Conservation (phyloP, 1,139 yeast genomes). For the Blastobotrys indianensis region DNA sequence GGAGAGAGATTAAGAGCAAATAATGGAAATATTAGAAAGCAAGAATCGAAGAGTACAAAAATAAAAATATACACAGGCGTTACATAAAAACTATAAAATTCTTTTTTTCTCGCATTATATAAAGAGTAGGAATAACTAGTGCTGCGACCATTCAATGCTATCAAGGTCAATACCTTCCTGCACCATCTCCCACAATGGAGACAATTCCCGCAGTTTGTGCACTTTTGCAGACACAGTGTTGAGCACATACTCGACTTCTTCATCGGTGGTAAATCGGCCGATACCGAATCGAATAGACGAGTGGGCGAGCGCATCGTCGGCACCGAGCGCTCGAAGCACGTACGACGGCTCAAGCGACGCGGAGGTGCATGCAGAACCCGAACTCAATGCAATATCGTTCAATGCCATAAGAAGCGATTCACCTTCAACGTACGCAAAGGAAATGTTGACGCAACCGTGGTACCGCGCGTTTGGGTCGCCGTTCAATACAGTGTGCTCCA, state of each 20-base stretch:
- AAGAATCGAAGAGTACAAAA: neutral
- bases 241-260: conserved; percentile 88
- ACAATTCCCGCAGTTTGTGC: conserved; percentile 81
- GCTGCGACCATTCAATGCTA: conserved; percentile 97
- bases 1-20: too few relatives aligned
- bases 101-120: neutral
- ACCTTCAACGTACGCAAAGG: conserved; percentile 97
- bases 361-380: conserved; percentile 99
- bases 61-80: neutral
- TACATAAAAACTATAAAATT: neutral
- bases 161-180: conserved; percentile 95
- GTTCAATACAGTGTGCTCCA: conserved; percentile 84
- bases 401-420: conserved; percentile 96
- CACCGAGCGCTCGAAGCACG: conserved; percentile 93
- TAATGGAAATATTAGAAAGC: neutral
- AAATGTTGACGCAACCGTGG: conserved; percentile 92
- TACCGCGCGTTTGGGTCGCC: conserved; percentile 73
- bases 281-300: conserved; percentile 95
- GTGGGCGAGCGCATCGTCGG: conserved; percentile 97
- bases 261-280: conserved; percentile 96
- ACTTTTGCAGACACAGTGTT: conserved; percentile 86
- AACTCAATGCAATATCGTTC: conserved; percentile 90
- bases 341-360: conserved; percentile 97
- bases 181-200: conserved; percentile 99
- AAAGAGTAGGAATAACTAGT: conserved; percentile 40